Conservation (phyloP, 2,329 filamentous ascomycete species). For the Helicocarpus griseus region DNA sequence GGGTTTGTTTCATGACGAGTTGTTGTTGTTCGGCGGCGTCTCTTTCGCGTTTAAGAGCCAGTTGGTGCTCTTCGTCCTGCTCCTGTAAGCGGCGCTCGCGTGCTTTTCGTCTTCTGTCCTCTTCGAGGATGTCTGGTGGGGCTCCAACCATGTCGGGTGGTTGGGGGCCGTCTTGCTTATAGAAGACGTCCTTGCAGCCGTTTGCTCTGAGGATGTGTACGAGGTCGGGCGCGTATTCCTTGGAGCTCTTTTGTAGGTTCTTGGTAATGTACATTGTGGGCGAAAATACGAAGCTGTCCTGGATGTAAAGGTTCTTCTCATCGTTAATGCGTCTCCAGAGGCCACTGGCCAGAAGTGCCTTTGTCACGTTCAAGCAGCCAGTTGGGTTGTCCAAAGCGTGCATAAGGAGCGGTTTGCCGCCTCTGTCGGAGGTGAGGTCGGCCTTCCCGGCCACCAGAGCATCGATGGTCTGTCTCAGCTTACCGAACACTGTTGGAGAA, state of each 20-base stretch:
- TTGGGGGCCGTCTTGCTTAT: slow-evolving; percentile 9
- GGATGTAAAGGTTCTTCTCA: slow-evolving; percentile 46
- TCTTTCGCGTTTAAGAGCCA: slow-evolving; percentile 6
- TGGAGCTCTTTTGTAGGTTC: slow-evolving; percentile 7
- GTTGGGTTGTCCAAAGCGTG: slow-evolving; percentile 48
- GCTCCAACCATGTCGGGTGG: slow-evolving; percentile 14
- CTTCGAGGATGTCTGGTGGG: slow-evolving; percentile 10
- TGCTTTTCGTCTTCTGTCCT: slow-evolving; percentile 8
- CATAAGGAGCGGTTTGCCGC: slow-evolving; percentile 49
- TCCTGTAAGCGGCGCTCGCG: slow-evolving; percentile 10
- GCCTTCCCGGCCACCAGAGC: slow-evolving; percentile 48
- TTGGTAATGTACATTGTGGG: slow-evolving; percentile 53
- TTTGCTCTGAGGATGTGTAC: slow-evolving; percentile 11
- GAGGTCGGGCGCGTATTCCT: slow-evolving; percentile 6
- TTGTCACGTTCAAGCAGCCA: slow-evolving; percentile 47
- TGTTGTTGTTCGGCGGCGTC: slow-evolving; percentile 10
- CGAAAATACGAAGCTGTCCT: slow-evolving; percentile 50
- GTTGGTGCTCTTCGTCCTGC: slow-evolving; percentile 13
- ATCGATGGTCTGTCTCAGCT: slow-evolving; percentile 45
- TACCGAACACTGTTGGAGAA: slow-evolving; percentile 34
- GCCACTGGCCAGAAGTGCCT: slow-evolving; percentile 51
- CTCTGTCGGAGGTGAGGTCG: slow-evolving; percentile 20
- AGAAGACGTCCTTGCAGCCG: slow-evolving; percentile 13
- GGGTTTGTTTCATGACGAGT: slow-evolving; percentile 7
- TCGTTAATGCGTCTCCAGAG: slow-evolving; percentile 58